Evolutionary conservation across 2,329 filamentous ascomycete genomes (phyloP).

Genomic region (Cladophialophora bantiana): DNA sequence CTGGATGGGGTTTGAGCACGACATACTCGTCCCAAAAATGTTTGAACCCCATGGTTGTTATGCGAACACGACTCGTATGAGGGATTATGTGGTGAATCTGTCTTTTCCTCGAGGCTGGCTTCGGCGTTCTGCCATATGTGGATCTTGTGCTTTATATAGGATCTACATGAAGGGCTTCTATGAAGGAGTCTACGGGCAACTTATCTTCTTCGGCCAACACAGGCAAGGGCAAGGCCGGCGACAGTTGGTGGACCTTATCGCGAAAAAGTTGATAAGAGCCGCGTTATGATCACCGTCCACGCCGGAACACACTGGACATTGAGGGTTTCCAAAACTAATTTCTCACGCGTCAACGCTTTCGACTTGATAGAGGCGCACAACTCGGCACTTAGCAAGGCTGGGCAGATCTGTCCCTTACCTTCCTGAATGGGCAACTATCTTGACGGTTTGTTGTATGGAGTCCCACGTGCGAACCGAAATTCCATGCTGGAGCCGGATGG

Average conservation of each 20-base stretch:
- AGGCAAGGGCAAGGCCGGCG: not conserved
- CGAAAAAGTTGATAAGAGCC: not conserved
- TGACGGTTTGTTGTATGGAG: not conserved
- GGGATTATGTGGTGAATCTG: not conserved
- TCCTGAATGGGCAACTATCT: not conserved
- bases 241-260: not conserved
- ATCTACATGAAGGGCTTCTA: not conserved
- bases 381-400: constrained; percentile 7
- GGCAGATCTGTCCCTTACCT: not conserved
- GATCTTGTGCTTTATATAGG: not conserved
- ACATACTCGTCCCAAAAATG: constrained; percentile 26
- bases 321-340: not conserved
- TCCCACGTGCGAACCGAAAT: not conserved
- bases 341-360: not conserved
- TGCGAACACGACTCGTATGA: not conserved
- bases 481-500: not conserved
- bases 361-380: not conserved
- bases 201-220: not conserved
- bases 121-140: not conserved
- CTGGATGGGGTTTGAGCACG: constrained; percentile 25
- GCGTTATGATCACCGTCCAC: not conserved
- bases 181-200: not conserved
- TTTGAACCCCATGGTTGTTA: constrained; percentile 15
- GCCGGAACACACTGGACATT: not conserved
- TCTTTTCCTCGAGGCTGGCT: not conserved